Evolutionary conservation across 2,329 filamentous ascomycete species (phyloP), one percentile per base, ranked within the genome.

Genomic region (Alternaria hordeiaustralica): DNA sequence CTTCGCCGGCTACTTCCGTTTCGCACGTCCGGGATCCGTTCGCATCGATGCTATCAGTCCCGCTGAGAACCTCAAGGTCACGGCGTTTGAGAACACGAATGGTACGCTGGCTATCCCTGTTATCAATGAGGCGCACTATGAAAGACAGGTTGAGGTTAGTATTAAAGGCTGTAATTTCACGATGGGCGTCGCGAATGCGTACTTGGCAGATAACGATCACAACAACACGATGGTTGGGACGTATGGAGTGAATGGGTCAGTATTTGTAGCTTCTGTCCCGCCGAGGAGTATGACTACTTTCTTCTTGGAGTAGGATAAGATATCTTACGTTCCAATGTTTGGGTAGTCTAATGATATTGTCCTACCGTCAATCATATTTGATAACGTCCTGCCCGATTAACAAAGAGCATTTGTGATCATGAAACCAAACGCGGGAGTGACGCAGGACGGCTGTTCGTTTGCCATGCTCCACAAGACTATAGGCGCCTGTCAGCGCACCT

Each of bases 1-100:
- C 2, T 79, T 80, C 55, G 80, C 78, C 5, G 74, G 76, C 50
- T 82, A 75, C 62, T 65, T 58, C 20, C 67, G 76, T 15, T 80
- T 79, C 60, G 76, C 81, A 25, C 70, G 76, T 20, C 77, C 75
- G 1, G 78, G 78, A n/a, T 77, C 80, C 5, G 63, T 67, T 11
- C 74, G 79, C 13, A 64, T 82, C 41, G 75, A 70, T 20, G 73
- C 75, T 4, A 65, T 63, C 5, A 75, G 77, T 9, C 62, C 61
- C 53, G 64, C 64, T 25, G 64, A 64, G 18, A 60, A 62, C 25
- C 55, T 78, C 46, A 73, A 72, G n/a, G 69, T 72, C 3, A 71
- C 68, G 12, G 73, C 75, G 6, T 76, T 75, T 47, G 65, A 61
- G 41, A 76, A 75, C 53, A 61, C 56, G 2, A 75, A 78, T 56